Conservation (phyloP, 1,139 yeast genomes). For the Torulaspora pretoriensis region DNA sequence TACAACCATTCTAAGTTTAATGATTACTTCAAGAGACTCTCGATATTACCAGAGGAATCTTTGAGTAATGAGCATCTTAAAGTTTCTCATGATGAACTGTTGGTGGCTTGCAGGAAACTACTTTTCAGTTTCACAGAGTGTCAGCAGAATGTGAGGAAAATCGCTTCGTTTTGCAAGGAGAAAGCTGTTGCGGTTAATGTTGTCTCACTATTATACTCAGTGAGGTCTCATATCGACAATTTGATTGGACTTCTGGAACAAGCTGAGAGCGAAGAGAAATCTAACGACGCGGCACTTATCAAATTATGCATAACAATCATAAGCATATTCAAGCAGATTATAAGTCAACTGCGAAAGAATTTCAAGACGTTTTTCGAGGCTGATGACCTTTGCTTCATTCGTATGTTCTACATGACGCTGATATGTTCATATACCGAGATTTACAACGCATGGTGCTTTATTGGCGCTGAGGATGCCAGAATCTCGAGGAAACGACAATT, state of each 20-base stretch:
- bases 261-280: constrained; percentile 44
- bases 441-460: constrained; percentile 61
- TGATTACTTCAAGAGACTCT: constrained; percentile 67
- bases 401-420: constrained; percentile 68
- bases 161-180: constrained; percentile 64
- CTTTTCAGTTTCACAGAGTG: constrained; percentile 63
- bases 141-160: constrained; percentile 62
- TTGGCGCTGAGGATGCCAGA: constrained; percentile 40
- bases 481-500: constrained; percentile 14
- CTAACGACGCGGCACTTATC: constrained; percentile 38
- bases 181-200: constrained; percentile 57
- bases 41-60: constrained; percentile 58
- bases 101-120: constrained; percentile 53
- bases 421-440: constrained; percentile 75
- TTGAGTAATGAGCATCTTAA: constrained; percentile 21
- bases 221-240: constrained; percentile 56
- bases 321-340: constrained; percentile 47
- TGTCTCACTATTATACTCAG: constrained; percentile 51
- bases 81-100: constrained; percentile 38
- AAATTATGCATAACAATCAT: constrained; percentile 40
- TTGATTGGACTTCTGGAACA: constrained; percentile 57
- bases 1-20: constrained; percentile 45
- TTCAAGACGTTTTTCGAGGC: constrained; percentile 47
- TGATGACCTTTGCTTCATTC: constrained; percentile 63
- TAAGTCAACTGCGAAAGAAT: constrained; percentile 47